Conservation (phyloP, 257 asterid genomes). For the Petunia axillaris region DNA sequence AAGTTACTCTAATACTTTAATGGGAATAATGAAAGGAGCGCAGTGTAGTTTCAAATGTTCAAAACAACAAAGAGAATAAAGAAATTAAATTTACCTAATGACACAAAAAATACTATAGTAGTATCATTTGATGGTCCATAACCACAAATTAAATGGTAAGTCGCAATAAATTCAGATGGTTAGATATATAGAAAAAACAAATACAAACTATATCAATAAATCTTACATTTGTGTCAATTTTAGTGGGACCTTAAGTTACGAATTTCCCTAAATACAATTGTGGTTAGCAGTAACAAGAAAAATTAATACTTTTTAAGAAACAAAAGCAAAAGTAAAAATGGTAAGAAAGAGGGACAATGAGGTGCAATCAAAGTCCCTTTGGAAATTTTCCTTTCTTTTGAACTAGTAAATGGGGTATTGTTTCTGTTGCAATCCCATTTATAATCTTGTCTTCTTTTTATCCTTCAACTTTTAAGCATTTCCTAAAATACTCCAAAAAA, state of each 20-base stretch:
- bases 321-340: neutral
- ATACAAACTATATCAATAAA: conserved; percentile 5
- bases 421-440: conserved; percentile 24
- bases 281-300: conserved; percentile 26
- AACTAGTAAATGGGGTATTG: neutral
- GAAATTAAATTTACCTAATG: too few relatives aligned
- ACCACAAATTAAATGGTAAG: neutral
- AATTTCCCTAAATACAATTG: conserved; percentile 17
- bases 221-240: neutral
- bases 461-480: conserved; percentile 31
- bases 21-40: too few relatives aligned
- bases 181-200: neutral
- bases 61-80: too few relatives aligned
- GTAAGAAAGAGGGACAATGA: conserved; percentile 26
- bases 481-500: conserved; percentile 35
- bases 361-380: conserved; percentile 27
- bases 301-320: neutral
- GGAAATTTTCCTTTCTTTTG: neutral
- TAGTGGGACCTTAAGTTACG: conserved; percentile 8
- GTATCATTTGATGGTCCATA: too few relatives aligned
- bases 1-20: too few relatives aligned
- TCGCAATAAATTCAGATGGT: neutral
- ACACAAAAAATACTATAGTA: too few relatives aligned
- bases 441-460: neutral
- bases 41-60: too few relatives aligned